These are phyloP conservation scores for Scheffersomyces amazonensis DNA, from an alignment of 805 yeast genomes.

Conservation along the genomic window DNA sequence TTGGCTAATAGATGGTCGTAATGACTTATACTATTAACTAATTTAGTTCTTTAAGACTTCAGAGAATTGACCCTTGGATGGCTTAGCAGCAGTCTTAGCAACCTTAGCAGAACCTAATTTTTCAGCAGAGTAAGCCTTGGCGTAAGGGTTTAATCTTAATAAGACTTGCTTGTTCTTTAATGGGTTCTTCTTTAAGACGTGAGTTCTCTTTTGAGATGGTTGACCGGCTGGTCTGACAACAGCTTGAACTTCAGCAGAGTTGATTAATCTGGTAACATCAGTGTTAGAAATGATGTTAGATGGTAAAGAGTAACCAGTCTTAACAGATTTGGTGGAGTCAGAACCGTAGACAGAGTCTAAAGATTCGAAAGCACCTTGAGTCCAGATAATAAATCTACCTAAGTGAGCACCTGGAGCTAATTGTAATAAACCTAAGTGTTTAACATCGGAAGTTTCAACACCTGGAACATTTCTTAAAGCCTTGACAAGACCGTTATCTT, in stretches of 20 bases:
- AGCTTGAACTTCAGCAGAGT: conserved; percentile 98
- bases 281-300: conserved; percentile 90
- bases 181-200: conserved; percentile 97
- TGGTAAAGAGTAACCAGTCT: conserved; percentile 92
- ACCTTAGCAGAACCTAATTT: conserved; percentile 84
- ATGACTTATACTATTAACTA: no score
- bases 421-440: conserved; percentile 91
- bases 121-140: conserved; percentile 92
- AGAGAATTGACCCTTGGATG: conserved; percentile 70
- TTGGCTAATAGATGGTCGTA: no score
- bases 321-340: conserved; percentile 77
- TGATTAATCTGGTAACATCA: conserved; percentile 95
- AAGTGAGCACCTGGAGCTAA: conserved; percentile 99
- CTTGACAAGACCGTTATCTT: conserved; percentile 96
- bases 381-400: conserved; percentile 99
- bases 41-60: conserved; percentile 56
- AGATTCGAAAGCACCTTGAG: conserved; percentile 96
- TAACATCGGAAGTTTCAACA: conserved; percentile 94
- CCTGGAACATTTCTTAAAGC: conserved; percentile 99
- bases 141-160: conserved; percentile 99
- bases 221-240: conserved; percentile 96
- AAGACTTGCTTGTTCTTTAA: conserved; percentile 96
- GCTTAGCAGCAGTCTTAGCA: conserved; percentile 57
- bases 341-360: conserved; percentile 98
- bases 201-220: conserved; percentile 87